Evolutionary conservation across 75 land plant genomes (phyloP), one percentile per base, ranked within the genome.

Genomic region (Adiantum capillusveneris): DNA sequence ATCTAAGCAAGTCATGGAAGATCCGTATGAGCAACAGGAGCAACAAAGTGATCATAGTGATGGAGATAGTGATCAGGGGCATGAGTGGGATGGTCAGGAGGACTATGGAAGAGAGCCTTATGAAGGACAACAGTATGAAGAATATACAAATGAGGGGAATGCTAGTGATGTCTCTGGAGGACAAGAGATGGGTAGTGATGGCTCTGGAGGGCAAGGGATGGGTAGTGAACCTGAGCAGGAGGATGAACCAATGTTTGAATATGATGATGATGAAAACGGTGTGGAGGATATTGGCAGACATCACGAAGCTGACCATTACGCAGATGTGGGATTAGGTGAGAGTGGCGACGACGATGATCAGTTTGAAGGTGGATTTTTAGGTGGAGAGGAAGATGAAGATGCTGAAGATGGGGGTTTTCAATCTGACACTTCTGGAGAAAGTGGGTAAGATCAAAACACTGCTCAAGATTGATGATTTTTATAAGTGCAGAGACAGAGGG

Each of bases 301-400:
- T 22, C 14, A 58, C 14, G 24, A 11, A 25, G 6, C 25, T 53
- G 55, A 24, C 6, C 2, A 53, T 3, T 53, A 53, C 25, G 55
- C 55, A 24, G 29, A 53, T 12, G 7, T 12, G 21, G 49, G 49
- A 46, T 17, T n/a, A 17, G 49, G 21, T 53, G 55, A 53, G 28
- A 14, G 28, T 53, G 28, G 25, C 14, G 55, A 24, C 25, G 55
- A 53, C 6, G 55, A 53, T 3, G 28, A 53, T 12, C 28, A 53
- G 28, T 26, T 25, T 53, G 55, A 53, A 11, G 28, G 28, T 53
- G 55, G 25, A 7, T 55, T 30, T 42, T 45, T 55, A 16, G 37
- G 1, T 1, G 49, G 29, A 29, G 65, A 63, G 25, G 67, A 63
- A 5, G 67, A 19, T n/a, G 73, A 63, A 56, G 73, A 57, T 44